Base-by-base conservation (phyloP, 2,329 filamentous ascomycete genomes). In the Tolypocladium pustulatum region DNA sequence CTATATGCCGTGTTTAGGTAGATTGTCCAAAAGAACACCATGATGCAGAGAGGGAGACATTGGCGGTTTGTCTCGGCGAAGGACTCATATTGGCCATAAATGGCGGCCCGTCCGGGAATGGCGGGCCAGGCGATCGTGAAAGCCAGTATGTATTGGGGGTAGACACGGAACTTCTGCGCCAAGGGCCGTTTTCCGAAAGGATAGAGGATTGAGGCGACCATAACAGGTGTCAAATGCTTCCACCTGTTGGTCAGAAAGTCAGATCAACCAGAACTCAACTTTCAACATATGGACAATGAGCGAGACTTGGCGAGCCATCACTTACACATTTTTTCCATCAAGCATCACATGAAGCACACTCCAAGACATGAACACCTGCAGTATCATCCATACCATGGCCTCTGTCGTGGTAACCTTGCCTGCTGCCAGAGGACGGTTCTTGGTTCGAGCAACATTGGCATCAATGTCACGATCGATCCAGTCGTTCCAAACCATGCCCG, bases 401-500 rank as follows among this genome's bases (percentile, higher is more conserved):
- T 68, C 58, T 0, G 59, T 43, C 15, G 64, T 65, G 10, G 62
- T 65, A 13, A 69, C 60, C 34, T 54, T 59, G 12, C 67, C 67
- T 1, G 61, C 56, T 1, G 67, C 66, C 20, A 69, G 51, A 0
- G 67, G 67, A 1, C 67, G 65, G 30, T 66, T 54, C 57, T 69
- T 69, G 20, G 67, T 69, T n/a, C 67, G 63, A 3, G 63, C 62
- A 12, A 68, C 66, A 9, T 68, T 62, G 27, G 61, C 60, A 40
- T 69, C 67, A 34, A 69, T 67, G 38, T 68, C 63, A 3, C 64
- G 66, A 53, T 69, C 67, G 7, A 69, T 61, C 61, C 62, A 68
- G 58, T 69, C 67, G 41, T 69, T 68, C 67, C 67, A 69, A 2
- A 68, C 67, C 66, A 68, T 69, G 10, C 66, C 67, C 1, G 67